Conservation (phyloP, 2,329 filamentous ascomycete species). For the Neocatenulostroma microsporum region DNA sequence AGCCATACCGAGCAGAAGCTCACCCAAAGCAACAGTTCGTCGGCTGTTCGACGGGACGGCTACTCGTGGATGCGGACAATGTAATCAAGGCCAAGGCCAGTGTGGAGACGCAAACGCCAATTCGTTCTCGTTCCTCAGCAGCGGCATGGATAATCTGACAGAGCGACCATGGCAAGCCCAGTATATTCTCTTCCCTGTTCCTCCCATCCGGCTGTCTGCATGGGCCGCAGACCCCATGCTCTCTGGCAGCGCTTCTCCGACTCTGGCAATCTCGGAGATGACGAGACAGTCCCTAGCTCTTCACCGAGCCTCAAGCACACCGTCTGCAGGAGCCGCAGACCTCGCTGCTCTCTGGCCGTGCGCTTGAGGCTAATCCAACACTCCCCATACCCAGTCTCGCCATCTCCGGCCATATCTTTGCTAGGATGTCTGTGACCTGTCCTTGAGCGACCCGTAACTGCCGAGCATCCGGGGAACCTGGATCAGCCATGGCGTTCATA, state of each 20-base stretch:
- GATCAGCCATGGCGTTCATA: no score
- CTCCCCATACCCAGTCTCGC: no score
- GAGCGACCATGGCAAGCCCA: no score
- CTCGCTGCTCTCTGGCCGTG: slow-evolving; percentile 7
- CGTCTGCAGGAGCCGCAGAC: slow-evolving; percentile 9
- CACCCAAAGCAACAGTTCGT: slow-evolving; percentile 64
- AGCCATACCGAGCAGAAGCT: slow-evolving; percentile 94
- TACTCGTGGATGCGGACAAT: slow-evolving; percentile 52
- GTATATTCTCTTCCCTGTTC: no score
- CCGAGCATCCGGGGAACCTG: no score
- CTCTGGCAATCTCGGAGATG: no score
- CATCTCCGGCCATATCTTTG: no score
- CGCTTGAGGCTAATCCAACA: no score
- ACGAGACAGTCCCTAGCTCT: background rate
- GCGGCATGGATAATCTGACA: slow-evolving; percentile 63
- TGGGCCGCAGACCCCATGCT: slow-evolving; percentile 2
- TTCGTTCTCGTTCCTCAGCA: slow-evolving; percentile 73
- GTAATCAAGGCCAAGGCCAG: slow-evolving; percentile 52
- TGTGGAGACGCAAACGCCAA: slow-evolving; percentile 49
- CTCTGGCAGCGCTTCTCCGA: slow-evolving; percentile 2
- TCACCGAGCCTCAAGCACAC: slow-evolving; percentile 1
- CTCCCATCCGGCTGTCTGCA: slow-evolving; percentile 1
- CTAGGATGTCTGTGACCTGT: no score
- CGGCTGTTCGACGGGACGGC: slow-evolving; percentile 41
- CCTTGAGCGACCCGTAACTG: no score